A percentile compares a stretch with the other conserved stretches of the same genome.
phyloP scores from a whole-genome alignment of 345 rosid genomes.

The Rhizophora apiculata region DNA sequence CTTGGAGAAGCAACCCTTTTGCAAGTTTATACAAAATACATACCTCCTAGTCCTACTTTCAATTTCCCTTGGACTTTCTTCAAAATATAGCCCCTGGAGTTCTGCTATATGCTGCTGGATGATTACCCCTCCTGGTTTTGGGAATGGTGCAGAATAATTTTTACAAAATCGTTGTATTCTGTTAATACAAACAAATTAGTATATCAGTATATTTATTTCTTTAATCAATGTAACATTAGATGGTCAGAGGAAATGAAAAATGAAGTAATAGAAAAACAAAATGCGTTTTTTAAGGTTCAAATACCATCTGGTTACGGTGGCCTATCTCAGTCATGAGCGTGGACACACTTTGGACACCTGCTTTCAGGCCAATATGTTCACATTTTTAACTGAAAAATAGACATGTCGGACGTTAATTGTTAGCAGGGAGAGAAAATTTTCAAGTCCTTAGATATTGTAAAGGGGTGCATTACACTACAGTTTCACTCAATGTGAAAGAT shows the following conservation, averaged over 20 bases:
- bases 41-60: constrained; percentile 56
- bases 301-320: not conserved
- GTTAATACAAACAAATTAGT: not conserved
- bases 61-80: constrained; percentile 5
- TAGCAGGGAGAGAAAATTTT: too few relatives aligned
- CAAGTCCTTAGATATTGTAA: too few relatives aligned
- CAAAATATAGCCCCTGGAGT: constrained; percentile 32
- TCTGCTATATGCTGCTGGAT: constrained; percentile 57
- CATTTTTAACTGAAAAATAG: too few relatives aligned
- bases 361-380: too few relatives aligned
- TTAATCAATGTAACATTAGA: not conserved
- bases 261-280: too few relatives aligned
- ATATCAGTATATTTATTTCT: too few relatives aligned
- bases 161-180: not conserved
- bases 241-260: not conserved
- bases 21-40: constrained; percentile 53
- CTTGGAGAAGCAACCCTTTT: constrained; percentile 76
- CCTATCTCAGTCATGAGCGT: not conserved
- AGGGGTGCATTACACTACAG: too few relatives aligned
- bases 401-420: too few relatives aligned
- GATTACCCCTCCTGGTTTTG: constrained; percentile 75
- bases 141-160: constrained; percentile 64
- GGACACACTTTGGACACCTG: not conserved
- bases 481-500: too few relatives aligned
- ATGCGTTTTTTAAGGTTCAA: not conserved